phyloP scores from a whole-genome alignment of 805 yeast species.

The Saturnispora sanitii region DNA sequence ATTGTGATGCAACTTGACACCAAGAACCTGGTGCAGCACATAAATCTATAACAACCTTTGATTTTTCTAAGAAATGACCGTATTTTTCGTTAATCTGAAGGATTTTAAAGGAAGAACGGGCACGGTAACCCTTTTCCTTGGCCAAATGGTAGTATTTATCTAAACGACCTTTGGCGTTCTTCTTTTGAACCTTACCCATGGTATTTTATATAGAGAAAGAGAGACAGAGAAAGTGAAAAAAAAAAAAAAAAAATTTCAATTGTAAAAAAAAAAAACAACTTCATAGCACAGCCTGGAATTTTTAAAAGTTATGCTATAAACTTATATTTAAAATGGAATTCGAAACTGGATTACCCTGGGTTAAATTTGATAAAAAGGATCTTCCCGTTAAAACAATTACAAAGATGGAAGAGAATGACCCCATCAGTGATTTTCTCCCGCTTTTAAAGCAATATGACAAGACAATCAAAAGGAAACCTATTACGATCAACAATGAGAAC shows the following conservation, averaged over 20 bases:
- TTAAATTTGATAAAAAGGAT: no score
- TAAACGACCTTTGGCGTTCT: conserved; percentile 96
- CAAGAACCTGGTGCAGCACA: conserved; percentile 99
- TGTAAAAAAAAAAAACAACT: conserved; percentile 4
- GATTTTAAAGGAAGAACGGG: conserved; percentile 95
- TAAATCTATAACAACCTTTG: conserved; percentile 91
- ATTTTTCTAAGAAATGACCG: conserved; percentile 89
- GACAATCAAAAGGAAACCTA: not conserved
- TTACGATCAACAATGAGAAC: not conserved
- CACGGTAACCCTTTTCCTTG: conserved; percentile 96
- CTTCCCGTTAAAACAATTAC: no score
- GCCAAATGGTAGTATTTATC: conserved; percentile 95
- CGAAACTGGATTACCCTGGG: not conserved
- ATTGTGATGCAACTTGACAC: conserved; percentile 96
- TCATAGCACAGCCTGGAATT: conserved; percentile 4
- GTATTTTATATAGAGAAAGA: not conserved
- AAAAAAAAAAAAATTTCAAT: conserved; percentile 2
- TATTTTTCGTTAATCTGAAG: conserved; percentile 92
- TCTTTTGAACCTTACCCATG: conserved; percentile 76
- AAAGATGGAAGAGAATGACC: no score
- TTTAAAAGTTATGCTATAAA: no score
- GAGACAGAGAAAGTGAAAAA: not conserved
- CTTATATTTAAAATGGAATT: no score
- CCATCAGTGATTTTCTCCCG: no score
- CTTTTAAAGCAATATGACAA: no score